Evolutionary conservation across 257 asterid species (phyloP).

Genomic region (Solanum chaucha): DNA sequence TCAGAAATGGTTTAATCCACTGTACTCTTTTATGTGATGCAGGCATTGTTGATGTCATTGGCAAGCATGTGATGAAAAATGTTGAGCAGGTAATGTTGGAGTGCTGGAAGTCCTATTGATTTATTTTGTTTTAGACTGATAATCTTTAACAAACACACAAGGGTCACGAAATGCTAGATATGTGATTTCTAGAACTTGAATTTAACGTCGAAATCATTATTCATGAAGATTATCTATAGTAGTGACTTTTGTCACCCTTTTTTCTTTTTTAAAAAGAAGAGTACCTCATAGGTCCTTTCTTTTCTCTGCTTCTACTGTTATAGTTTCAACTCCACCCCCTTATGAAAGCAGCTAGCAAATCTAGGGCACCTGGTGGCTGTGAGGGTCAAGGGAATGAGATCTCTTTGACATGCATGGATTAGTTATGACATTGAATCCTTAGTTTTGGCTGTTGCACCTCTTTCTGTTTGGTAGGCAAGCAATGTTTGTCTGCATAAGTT

Average conservation of each 20-base stretch:
- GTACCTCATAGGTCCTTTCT: background rate
- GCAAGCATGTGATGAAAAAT: conserved; percentile 4
- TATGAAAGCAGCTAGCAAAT: background rate
- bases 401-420: background rate
- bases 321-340: background rate
- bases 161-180: background rate
- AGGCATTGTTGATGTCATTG: conserved; percentile 4
- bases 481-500: background rate
- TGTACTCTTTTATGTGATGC: background rate
- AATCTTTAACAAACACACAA: background rate
- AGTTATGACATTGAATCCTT: background rate
- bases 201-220: background rate
- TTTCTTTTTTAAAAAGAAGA: background rate
- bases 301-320: background rate
- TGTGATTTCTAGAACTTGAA: background rate
- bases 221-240: background rate
- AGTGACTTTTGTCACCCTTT: background rate
- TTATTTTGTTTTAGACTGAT: background rate
- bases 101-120: background rate
- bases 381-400: background rate
- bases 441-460: background rate
- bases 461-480: background rate
- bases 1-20: background rate
- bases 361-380: background rate
- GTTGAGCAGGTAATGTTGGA: conserved; percentile 1